Base-by-base conservation (phyloP, 108 stramenopile genomes). In the Skeletonema potamos region DNA sequence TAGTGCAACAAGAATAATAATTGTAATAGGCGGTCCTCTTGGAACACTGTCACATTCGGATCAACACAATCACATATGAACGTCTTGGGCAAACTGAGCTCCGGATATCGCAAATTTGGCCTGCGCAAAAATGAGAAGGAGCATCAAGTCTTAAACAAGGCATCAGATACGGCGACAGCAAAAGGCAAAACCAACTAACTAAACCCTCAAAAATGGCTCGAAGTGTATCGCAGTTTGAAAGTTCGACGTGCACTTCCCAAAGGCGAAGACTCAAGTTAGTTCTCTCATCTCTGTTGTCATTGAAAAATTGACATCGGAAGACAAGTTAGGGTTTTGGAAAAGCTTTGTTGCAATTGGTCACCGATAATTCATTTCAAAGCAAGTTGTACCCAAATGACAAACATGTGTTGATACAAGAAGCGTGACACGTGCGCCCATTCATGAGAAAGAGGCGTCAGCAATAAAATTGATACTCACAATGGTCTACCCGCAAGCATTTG, bases 401-500 rank as follows among this genome's bases (percentile, higher is more conserved):
- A 22, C 48, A 51, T 24, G 48, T 51, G 22, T 24, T n/a, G 8
- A 22, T 22, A 51, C 18, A 51, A 41, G 39, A 51, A 41, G 39
- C 39, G n/a, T 15, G 3, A 41, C 37, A 39, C 37, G 37, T 39
- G 39, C 39, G 39, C 39, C 0, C 13, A 32, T 1, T 32, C 30
- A 32, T 32, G 6, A 0, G 30, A 32, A 32, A 32, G 30, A 41
- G 39, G 39, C 39, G 13, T 41, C 39, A 41, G 2, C 15, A 41
- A 41, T 41, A 41, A 51, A 24, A 24, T 22, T 51, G 48, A 76
- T 76, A 84, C 83, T 84, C 70, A 84, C 83, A 84, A 54, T 58
- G 76, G 73, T 65, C 62, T 65, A 13, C 68, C 88, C 1, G 82
- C 89, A 18, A 96, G 59, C 37, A 82, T 39, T 76, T 90, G 83